Evolutionary conservation across 768 basidiomycete species (phyloP), one percentile per base, ranked within the genome.

Genomic region (Suillus subaureus): DNA sequence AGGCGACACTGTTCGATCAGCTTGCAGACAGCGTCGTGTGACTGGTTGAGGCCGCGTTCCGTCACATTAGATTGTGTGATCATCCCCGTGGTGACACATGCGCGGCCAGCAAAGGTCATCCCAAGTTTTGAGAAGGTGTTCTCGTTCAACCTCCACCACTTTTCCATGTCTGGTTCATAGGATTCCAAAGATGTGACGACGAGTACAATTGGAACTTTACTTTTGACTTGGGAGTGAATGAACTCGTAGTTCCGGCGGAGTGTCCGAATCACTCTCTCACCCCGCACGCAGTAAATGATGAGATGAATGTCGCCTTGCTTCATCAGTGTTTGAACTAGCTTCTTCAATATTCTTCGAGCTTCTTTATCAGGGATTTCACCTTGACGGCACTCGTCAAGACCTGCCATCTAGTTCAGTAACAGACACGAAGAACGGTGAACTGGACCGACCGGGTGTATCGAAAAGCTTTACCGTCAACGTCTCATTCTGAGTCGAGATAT

Each of bases 121-220:
- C 72, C 72, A 61, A 76, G 68, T 35, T 60, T 66, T 45, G 67
- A 70, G 61, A 83, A 75, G 4, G 64, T 67, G 51, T 65, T 64
- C 61, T 77, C 70, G 58, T 81, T 81, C 45, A 62, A 63, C 3
- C 45, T 56, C 82, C 81, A 82, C 82, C 82, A 83, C 54, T 70
- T 67, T 0, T 74, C 74, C 73, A 79, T 79, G 18, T 73, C 70
- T 4, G 28, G 33, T 7, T 75, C 68, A n/a, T 79, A 70, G 42
- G 72, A 75, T 67, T 78, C 78, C 49, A 78, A 66, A 31, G 77
- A 77, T 0, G 77, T 79, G 40, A 77, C 76, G 21, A 79, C 72
- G 3, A 69, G 64, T 12, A 77, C 71, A 43, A 78, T 73, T 2
- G 76, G 76, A 7, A 79, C 71, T 35, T 77, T 78, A 60, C 72